Base-by-base conservation (phyloP, 495 filamentous ascomycete species). In the Penicillium paradoxum region DNA sequence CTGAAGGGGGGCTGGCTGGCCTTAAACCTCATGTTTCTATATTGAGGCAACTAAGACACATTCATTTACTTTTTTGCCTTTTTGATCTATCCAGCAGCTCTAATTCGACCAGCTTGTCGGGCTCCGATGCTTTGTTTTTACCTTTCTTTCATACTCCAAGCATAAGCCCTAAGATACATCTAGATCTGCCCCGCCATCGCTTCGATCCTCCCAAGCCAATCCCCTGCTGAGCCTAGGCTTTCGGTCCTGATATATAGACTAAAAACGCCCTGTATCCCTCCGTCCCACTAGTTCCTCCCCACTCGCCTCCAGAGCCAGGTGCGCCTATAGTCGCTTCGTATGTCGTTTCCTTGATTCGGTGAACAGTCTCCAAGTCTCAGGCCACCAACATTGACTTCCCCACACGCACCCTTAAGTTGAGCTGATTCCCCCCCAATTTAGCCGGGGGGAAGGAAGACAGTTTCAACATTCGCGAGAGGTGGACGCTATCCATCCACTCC, bases 11-110 rank as follows among this genome's bases (percentile, higher is more conserved):
- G 49, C 49, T 51, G 49, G 49, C 49, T 51, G 49, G 49, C 38
- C 32, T 36, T 39, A 25, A 17, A 37, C 5, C 13, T 37, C 34
- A 1, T 2, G 9, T 33, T 10, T 6, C 4, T 3, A 24, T 32
- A 44, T 15, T 33, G 44, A 47, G 44, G 32, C 45, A 47, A 49
- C n/a, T 32, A 22, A 49, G 45, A 30, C 22, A 48, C 13, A 14
- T 15, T 27, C 11, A 6, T 54, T 34, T 21, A 10, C 15, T 30
- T 43, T 49, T 30, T 38, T 19, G 11, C 40, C 25, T 56, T 47
- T 56, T 14, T 51, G 54, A 56, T 55, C n/a, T 27, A 45, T 55
- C 53, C 4, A 32, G 10, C 29, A n/a, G n/a, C n/a, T n/a, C n/a
- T n/a, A n/a, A n/a, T n/a, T n/a, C n/a, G n/a, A n/a, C 32, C 32